These are phyloP conservation scores for Sphaerulina musiva DNA, from an alignment of 2,329 filamentous ascomycete genomes.

Conservation along the genomic window DNA sequence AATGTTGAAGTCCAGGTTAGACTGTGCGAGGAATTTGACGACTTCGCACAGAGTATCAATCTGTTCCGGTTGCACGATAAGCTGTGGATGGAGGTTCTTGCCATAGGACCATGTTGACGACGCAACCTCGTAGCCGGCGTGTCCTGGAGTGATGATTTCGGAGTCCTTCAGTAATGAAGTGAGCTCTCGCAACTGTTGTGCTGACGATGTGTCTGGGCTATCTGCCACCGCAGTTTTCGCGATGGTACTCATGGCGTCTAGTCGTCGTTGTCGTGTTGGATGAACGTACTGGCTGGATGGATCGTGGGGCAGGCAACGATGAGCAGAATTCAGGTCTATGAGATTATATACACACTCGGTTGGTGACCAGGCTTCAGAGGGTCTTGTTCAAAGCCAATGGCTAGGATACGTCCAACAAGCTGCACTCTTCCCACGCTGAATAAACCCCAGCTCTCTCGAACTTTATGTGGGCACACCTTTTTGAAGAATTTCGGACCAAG, in stretches of 20 bases:
- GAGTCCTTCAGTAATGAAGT: neutral
- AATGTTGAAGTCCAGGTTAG: slow-evolving; percentile 1
- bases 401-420: too few relatives aligned
- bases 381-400: too few relatives aligned
- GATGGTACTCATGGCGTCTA: neutral
- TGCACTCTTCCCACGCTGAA: too few relatives aligned
- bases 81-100: slow-evolving; percentile 1
- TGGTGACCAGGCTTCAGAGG: too few relatives aligned
- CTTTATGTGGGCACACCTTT: too few relatives aligned
- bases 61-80: neutral
- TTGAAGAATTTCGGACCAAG: too few relatives aligned
- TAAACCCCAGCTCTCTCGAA: too few relatives aligned
- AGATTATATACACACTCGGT: neutral
- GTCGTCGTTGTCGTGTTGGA: neutral
- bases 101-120: slow-evolving; percentile 1
- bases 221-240: neutral
- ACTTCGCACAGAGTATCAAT: neutral
- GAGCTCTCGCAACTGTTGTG: neutral
- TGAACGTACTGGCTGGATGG: neutral
- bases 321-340: neutral
- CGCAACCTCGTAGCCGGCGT: neutral
- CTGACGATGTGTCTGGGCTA: neutral
- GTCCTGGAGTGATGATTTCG: slow-evolving; percentile 2
- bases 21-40: neutral
- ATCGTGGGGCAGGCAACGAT: neutral